Percentiles rank a stretch among this genome's conserved stretches.
Conservation (phyloP, 148 eudicot genomes). For the Nyssa sinensis region DNA sequence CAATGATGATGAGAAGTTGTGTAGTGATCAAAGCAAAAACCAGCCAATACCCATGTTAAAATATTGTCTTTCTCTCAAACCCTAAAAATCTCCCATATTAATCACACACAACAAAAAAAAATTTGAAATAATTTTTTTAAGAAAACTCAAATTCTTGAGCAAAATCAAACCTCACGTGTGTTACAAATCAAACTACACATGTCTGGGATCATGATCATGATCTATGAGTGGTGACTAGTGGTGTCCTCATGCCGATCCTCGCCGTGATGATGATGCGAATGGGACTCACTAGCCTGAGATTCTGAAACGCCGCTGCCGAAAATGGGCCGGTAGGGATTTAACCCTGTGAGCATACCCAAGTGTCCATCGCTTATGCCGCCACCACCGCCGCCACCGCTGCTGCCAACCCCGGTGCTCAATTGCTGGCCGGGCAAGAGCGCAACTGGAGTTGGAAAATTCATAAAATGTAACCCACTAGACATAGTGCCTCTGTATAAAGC, state of each 20-base stretch:
- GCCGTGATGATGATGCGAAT: constrained; percentile 52
- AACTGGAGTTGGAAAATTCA: constrained; percentile 87
- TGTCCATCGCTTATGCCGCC: constrained; percentile 44
- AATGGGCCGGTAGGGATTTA: constrained; percentile 43
- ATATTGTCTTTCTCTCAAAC: constrained; percentile 29
- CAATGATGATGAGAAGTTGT: constrained; percentile 10
- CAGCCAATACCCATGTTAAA: constrained; percentile 26
- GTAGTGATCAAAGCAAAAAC: constrained; percentile 10
- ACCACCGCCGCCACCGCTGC: constrained; percentile 19
- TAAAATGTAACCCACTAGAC: constrained; percentile 80
- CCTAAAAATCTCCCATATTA: constrained; percentile 26
- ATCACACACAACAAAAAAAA: constrained; percentile 35
- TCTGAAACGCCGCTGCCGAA: constrained; percentile 42
- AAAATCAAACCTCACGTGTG: constrained; percentile 47
- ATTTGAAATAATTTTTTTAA: constrained; percentile 7
- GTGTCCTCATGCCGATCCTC: constrained; percentile 63
- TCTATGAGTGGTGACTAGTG: constrained; percentile 52
- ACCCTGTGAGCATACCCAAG: constrained; percentile 56
- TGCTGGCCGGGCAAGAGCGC: constrained; percentile 77
- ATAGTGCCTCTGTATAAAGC: constrained; percentile 59
- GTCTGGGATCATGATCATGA: background rate
- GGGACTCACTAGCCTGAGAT: constrained; percentile 70
- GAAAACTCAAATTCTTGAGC: constrained; percentile 12
- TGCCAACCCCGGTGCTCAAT: constrained; percentile 35
- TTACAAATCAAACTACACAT: constrained; percentile 30